Evolutionary conservation across 345 rosid genomes (phyloP), one percentile per base, ranked within the genome.

Genomic region (Citrus cavaleriei): DNA sequence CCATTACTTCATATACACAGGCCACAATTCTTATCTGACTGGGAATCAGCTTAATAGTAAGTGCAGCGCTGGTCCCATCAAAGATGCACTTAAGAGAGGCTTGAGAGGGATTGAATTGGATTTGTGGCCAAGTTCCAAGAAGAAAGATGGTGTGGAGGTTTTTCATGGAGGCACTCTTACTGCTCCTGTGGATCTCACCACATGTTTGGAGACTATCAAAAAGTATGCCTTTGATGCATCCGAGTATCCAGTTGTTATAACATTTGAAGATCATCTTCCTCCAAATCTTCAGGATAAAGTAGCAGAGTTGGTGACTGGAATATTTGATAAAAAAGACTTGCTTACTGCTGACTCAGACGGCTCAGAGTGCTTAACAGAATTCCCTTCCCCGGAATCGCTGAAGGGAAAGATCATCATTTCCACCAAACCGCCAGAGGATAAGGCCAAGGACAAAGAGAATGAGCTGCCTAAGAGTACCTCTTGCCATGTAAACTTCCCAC

Each of bases 381-480:
- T 96, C 73, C 97, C 97, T 19, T 94, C 97, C 4, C 97, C 97
- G 0, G 87, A 92, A 10, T 88, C 84, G 2, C 69, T 96, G 85
- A 94, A 88, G 88, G 86, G 68, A 57, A 87, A 85, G 55, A 69
- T 96, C 68, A 90, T 96, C 77, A 87, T 96, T 86, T 96, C 99
- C 81, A 96, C 99, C 21, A 96, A 96, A 79, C 98, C 97, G 54
- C 99, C 98, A 10, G 94, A 89, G 77, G 97, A 96, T 30, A 83
- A 88, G 84, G 83, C 89, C 40, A 86, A 85, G 73, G 90, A 84
- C 63, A 84, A 85, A 61, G 90, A 85, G 58, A 84, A 78, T 49
- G 86, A 38, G 51, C 51, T 46, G 18, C 51, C 51, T 3, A 12
- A 46, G 16, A 12, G 51, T 13, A 46, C 51, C 1, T 13, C 51